Evolutionary conservation across 1,139 yeast species (phyloP), one percentile per base, ranked within the genome.

Genomic region (Scheffersomyces segobiensis): DNA sequence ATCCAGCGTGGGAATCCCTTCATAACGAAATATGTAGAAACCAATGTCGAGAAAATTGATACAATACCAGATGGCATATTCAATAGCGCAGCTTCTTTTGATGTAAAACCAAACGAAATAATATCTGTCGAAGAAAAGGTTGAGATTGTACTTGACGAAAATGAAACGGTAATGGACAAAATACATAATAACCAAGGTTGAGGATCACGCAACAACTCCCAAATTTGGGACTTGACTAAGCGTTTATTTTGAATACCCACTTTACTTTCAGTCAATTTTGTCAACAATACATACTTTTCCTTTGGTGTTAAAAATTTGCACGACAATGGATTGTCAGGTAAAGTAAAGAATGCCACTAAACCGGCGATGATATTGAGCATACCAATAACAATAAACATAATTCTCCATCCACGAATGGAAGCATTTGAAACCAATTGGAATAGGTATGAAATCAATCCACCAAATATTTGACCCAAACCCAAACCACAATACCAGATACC

Each of bases 31-130:
- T 47, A 47, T n/a, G 49, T 57, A 55, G 49, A 59, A 54, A 24
- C 55, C 56, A 50, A 59, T 55, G 53, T 57, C 55, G 39, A 58
- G 56, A 47, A 47, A 47, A 47, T 47, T 10, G 49, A 47, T n/a
- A 47, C 49, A 39, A 57, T 57, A n/a, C 68, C 69, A 3, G 65
- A 61, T 7, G 66, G 66, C 64, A 64, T 65, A 39, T 61, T 58
- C 19, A 65, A 54, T 50, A 64, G 60, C 3, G 64, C 63, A 2
- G 68, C 58, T 48, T 64, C 59, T 42, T 56, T 60, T 1, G 63
- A 56, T 18, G 57, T 55, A 55, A 64, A 66, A 8, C 67, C 67
- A 55, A 65, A 64, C 2, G 65, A 47, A 61, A 54, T 53, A 46
- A 61, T 61, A 50, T 59, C 62, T n/a, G 53, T 47, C 47, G 59